A percentile compares a stretch with the other conserved stretches of the same genome.
These are phyloP conservation scores for Edaphochlamys debaryana DNA, from an alignment of 139 green algal species.

Conservation along the genomic window DNA sequence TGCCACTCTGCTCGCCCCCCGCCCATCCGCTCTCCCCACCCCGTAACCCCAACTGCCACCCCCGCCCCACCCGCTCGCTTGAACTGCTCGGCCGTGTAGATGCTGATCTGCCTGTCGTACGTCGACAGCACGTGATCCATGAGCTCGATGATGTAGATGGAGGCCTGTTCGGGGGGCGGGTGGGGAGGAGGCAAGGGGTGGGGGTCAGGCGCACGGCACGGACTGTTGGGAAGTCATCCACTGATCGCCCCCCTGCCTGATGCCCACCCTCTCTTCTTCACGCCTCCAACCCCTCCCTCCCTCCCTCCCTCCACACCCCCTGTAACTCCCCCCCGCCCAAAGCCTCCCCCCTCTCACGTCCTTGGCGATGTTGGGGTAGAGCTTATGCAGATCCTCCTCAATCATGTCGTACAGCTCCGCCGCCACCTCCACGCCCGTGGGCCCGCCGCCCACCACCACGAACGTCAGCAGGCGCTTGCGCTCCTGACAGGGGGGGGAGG, in stretches of 20 bases:
- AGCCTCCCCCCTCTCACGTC: constrained; percentile 50
- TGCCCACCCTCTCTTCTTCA: too few relatives aligned
- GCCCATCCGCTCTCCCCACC: neutral
- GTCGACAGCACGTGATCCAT: constrained; percentile 92
- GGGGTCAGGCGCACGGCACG: too few relatives aligned
- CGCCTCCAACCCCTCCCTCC: too few relatives aligned
- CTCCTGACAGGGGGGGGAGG: constrained; percentile 65
- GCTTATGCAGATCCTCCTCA: constrained; percentile 48
- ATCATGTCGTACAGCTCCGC: constrained; percentile 94
- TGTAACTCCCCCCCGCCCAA: too few relatives aligned
- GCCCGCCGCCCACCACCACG: constrained; percentile 90
- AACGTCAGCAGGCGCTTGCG: constrained; percentile 87
- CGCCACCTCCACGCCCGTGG: constrained; percentile 93
- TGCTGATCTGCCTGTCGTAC: constrained; percentile 89
- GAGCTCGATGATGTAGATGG: constrained; percentile 86
- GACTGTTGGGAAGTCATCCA: too few relatives aligned
- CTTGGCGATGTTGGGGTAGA: constrained; percentile 77
- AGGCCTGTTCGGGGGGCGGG: constrained; percentile 8
- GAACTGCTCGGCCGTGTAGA: constrained; percentile 83
- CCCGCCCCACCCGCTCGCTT: constrained; percentile 65
- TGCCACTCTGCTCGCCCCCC: too few relatives aligned
- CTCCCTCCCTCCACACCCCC: too few relatives aligned
- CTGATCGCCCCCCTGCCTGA: too few relatives aligned
- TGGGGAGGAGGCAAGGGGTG: neutral
- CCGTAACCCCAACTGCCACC: neutral